Base-by-base conservation (phyloP, 1,139 yeast genomes). In the Sugiyamaella japonica region DNA sequence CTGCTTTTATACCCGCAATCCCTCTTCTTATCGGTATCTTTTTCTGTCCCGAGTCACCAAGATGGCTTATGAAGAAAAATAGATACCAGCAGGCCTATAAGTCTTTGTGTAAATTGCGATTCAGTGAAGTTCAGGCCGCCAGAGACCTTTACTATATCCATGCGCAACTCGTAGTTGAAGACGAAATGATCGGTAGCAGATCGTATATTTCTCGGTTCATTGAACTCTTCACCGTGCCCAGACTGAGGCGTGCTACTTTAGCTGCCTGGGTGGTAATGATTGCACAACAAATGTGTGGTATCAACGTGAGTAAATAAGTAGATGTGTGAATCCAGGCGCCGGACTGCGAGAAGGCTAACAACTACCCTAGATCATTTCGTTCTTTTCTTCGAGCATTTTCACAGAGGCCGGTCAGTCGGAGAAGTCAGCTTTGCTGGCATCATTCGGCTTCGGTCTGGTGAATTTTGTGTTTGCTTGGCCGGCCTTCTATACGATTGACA, bases 271-370 rank as follows among this genome's bases (percentile, higher is more conserved):
- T 86, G 56, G 88, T 83, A 56, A 88, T 89, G 83, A 85, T 86
- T 68, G 86, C 85, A 85, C 95, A 88, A 74, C 95, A 88, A 69
- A 85, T 88, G 76, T 87, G 95, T 73, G 95, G 95, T 65, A 83
- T 88, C 66, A 88, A 88, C 66, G 36, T 32, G 13, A 32, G 36
- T 32, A 32, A 4, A 20, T 6, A 3, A 3, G 25, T 20, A 20
- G 25, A 20, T 20, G 25, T n/a, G n/a, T n/a, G n/a, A n/a, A n/a
- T n/a, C n/a, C 25, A 20, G 25, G 25, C 25, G 6, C 6, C 6
- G 3, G 25, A 20, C 3, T 6, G 3, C 25, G 25, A 20, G 3
- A 20, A 20, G 25, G 7, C 36, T 32, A 32, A 32, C 36, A 32
- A 12, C 7, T 32, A n/a, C 36, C 6, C 25, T 20, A 32, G 36